Evolutionary conservation across 2,329 filamentous ascomycete genomes (phyloP).

Genomic region (Fusarium abutilonis): DNA sequence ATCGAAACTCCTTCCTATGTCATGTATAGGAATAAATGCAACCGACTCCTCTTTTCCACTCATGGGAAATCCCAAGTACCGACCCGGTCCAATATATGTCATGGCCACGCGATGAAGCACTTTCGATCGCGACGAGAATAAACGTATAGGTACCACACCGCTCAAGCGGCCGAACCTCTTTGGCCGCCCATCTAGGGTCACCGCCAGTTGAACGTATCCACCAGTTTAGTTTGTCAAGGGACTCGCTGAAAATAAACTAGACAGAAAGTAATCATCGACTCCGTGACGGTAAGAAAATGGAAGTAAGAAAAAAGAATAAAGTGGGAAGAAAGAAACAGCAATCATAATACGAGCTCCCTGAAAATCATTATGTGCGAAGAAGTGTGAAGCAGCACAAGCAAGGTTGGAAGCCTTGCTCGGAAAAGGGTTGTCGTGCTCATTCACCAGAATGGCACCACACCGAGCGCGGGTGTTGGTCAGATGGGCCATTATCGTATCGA

Average conservation of each 20-base stretch:
- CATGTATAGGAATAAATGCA: conserved; percentile 39
- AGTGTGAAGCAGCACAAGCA: conserved; percentile 17
- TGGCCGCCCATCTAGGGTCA: conserved; percentile 33
- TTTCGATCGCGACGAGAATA: conserved; percentile 45
- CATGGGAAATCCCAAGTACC: conserved; percentile 25
- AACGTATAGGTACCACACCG: conserved; percentile 43
- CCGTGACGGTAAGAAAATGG: conserved; percentile 35
- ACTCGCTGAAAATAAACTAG: conserved; percentile 36
- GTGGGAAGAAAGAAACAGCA: conserved; percentile 22
- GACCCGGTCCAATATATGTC: conserved; percentile 41
- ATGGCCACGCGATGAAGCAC: conserved; percentile 44
- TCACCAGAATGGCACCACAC: conserved; percentile 21
- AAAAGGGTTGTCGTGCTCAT: conserved; percentile 4
- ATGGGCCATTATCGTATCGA: conserved; percentile 20
- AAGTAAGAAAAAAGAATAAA: conserved; percentile 16
- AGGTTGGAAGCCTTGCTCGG: conserved; percentile 12
- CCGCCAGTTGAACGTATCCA: conserved; percentile 38
- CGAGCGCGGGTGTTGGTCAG: conserved; percentile 11
- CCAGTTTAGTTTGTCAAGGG: conserved; percentile 39
- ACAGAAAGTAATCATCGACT: conserved; percentile 33
- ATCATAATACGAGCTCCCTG: conserved; percentile 32
- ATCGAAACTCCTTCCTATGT: conserved; percentile 27
- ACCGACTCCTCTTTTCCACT: conserved; percentile 39
- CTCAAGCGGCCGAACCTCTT: conserved; percentile 22
- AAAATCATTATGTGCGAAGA: conserved; percentile 42